Base-by-base conservation (phyloP, 225 moss, liverwort and hornwort genomes). In the Physcomitrellopsis africana region DNA sequence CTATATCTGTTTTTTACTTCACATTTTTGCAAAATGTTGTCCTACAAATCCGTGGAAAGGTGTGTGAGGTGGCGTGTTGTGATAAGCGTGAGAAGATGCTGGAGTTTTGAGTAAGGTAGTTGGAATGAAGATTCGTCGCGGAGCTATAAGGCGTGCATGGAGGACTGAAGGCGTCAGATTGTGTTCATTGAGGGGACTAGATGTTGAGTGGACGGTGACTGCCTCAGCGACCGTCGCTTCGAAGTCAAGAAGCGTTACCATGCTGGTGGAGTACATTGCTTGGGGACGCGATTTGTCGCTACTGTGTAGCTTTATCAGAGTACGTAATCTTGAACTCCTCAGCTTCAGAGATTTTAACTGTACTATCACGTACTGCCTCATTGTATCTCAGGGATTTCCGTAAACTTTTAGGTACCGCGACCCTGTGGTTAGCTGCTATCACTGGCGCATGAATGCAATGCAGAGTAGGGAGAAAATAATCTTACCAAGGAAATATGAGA, bases 391-490 rank as follows among this genome's bases (percentile, higher is more conserved):
- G 41, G 10, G 11, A 42, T 43, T 9, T 41, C 23, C 15, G 3
- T 15, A 16, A 14, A 11, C 19, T 11, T 12, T 2, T 11, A 23
- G 44, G 20, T 11, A 22, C 44, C 20, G 53, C 19, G 53, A 37
- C 37, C 11, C 20, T 26, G 57, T 23, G 45, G 32, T 37, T 5
- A 37, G 70, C 49, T 24, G 26, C 23, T 12, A 7, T 7, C 47
- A 18, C 60, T 60, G n/a, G 60, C 48, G 27, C 51, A 67, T 47
- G 41, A 60, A 4, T 24, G 9, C 68, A 24, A 19, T 57, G 7
- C 72, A 26, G 45, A 60, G 60, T 27, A 11, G 23, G 19, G 10
- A 5, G 53, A 54, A 57, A 68, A 56, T 73, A 57, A 37, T 37
- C 7, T 37, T 37, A 37, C 4, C 32, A 7, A 37, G 32, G 32